Conservation (phyloP, 495 filamentous ascomycete genomes). For the Xanthoparmelia taractica region DNA sequence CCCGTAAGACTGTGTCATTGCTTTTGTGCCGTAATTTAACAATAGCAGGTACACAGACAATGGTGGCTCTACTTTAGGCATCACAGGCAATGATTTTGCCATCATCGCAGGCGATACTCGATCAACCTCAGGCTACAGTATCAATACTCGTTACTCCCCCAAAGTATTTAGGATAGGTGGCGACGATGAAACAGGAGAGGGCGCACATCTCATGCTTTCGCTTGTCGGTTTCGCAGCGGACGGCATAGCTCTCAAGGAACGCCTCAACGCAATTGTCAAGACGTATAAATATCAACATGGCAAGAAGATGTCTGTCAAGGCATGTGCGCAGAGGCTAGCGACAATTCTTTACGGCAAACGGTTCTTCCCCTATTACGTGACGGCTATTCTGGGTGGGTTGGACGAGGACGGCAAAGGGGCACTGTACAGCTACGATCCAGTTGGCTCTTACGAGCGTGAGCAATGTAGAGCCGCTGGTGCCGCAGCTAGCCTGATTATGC, state of each 20-base stretch:
- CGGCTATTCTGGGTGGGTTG: constrained; percentile 84
- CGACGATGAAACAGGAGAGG: constrained; percentile 72
- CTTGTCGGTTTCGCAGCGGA: constrained; percentile 96
- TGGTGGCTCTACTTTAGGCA: constrained; percentile 91
- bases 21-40: constrained; percentile 4
- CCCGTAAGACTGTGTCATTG: constrained; percentile 53
- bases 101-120: constrained; percentile 96
- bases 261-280: constrained; percentile 83
- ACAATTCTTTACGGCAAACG: constrained; percentile 94
- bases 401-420: constrained; percentile 94
- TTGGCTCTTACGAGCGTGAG: constrained; percentile 93
- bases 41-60: constrained; percentile 83
- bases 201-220: constrained; percentile 76
- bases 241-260: constrained; percentile 80
- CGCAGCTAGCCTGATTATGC: constrained; percentile 96
- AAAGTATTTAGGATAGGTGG: constrained; percentile 97
- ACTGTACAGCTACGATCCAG: constrained; percentile 94
- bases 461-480: constrained; percentile 91
- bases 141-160: constrained; percentile 87
- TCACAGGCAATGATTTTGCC: constrained; percentile 85
- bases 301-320: constrained; percentile 83
- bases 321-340: constrained; percentile 84
- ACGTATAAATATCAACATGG: constrained; percentile 96
- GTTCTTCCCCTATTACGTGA: constrained; percentile 97
- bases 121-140: constrained; percentile 91